Base-by-base conservation (phyloP, 306 rosid genomes). In the Prunus dulcis region DNA sequence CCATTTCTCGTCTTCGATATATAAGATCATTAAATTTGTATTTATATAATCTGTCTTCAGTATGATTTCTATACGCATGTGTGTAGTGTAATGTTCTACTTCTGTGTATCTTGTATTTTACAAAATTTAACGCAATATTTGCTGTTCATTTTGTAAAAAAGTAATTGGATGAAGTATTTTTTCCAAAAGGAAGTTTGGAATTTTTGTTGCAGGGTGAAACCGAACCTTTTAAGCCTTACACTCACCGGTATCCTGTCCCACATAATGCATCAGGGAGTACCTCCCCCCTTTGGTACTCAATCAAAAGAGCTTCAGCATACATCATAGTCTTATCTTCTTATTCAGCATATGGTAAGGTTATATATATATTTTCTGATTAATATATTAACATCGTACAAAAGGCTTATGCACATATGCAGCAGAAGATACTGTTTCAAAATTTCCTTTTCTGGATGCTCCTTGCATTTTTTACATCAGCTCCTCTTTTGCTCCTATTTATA, bases 301-400 rank as follows among this genome's bases (percentile, higher is more conserved):
- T 89, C 90, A 89, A 84, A 89, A 90, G 93, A 84, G 97, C 93
- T 76, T 87, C 96, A 0, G 84, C 96, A 13, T 79, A 92, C 83
- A 87, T 92, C 86, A 88, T 90, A 72, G 96, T 92, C 61, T 64
- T 92, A 80, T 69, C 93, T 74, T 76, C 94, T 28, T 92, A 92
- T 77, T 92, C 97, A 10, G 93, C 96, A 19, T 83, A 73, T 75
- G 96, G 96, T 92, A 84, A 84, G 72, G 41, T 46, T 43, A 23
- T 12, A 3, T 28, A 12, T 14, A 49, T 6, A 15, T 60, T 5
- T 18, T 34, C 7, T 12, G 6, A 25, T 68, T 10, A n/a, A 51
- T 53, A 23, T 23, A 10, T 46, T 41, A 6, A 30, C 12, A 60
- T 6, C 2, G 27, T 50, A 11, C 58, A 5, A 2, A 7, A 57